Percentiles rank a stretch among this genome's conserved stretches.
phyloP scores from a whole-genome alignment of 2,329 filamentous ascomycete genomes.

The Daldinia sp. region DNA sequence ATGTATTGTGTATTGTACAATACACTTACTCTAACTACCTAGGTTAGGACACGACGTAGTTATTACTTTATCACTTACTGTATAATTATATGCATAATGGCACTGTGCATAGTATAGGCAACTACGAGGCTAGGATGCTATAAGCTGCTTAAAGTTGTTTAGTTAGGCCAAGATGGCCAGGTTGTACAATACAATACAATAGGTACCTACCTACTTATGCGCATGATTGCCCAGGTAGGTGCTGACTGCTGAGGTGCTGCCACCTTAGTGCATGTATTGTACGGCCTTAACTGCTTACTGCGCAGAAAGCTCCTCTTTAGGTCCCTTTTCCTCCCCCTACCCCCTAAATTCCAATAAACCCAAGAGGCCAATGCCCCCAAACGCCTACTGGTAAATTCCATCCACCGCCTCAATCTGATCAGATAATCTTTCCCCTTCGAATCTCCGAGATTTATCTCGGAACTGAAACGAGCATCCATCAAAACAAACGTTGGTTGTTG shows the following conservation, averaged over 20 bases:
- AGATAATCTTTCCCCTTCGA: constrained; percentile 32
- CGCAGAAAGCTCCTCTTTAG: too few relatives aligned
- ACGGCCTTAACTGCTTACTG: constrained; percentile 1
- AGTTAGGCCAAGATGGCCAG: too few relatives aligned
- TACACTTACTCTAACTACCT: too few relatives aligned
- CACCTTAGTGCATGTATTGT: too few relatives aligned
- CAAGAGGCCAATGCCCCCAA: too few relatives aligned
- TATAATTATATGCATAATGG: background rate
- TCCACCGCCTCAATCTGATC: constrained; percentile 27
- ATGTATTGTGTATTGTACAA: background rate
- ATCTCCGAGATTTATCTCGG: constrained; percentile 38
- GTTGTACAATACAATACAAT: background rate
- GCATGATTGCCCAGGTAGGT: too few relatives aligned
- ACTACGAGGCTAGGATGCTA: background rate
- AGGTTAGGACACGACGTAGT: too few relatives aligned
- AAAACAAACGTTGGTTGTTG: background rate
- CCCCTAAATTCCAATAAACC: too few relatives aligned
- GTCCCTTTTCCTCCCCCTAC: background rate
- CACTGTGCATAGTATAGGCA: background rate
- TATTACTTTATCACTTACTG: background rate
- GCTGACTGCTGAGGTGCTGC: too few relatives aligned
- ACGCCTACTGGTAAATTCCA: constrained; percentile 10
- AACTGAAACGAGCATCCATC: constrained; percentile 15
- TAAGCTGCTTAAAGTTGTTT: too few relatives aligned
- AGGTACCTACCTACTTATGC: too few relatives aligned